Conservation (phyloP, 345 rosid species). For the Geranium rotundifolium region DNA sequence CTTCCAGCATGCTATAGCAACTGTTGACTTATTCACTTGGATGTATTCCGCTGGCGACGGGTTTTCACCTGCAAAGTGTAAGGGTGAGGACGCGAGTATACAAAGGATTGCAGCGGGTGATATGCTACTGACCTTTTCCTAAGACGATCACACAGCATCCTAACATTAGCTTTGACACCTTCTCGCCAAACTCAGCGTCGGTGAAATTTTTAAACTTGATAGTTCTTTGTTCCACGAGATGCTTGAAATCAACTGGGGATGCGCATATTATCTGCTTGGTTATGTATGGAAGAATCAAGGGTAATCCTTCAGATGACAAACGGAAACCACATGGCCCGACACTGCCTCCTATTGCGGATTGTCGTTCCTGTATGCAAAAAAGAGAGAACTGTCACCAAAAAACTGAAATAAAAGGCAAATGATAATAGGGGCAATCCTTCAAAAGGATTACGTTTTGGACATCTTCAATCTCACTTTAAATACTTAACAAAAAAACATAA, state of each 20-base stretch:
- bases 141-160: constrained; percentile 77
- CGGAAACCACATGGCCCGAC: constrained; percentile 66
- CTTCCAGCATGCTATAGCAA: constrained; percentile 95
- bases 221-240: constrained; percentile 65
- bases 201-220: constrained; percentile 61
- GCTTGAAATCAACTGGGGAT: constrained; percentile 61
- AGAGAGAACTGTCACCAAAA: not conserved
- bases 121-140: constrained; percentile 31
- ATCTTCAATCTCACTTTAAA: no score
- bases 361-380: constrained; percentile 47
- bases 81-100: not conserved
- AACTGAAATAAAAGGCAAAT: not conserved
- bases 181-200: constrained; percentile 49
- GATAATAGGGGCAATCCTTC: no score
- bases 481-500: no score
- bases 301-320: constrained; percentile 91
- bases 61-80: constrained; percentile 25
- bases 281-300: constrained; percentile 72
- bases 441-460: no score
- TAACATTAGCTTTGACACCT: constrained; percentile 60
- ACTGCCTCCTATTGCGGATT: constrained; percentile 68
- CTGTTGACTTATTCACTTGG: constrained; percentile 35
- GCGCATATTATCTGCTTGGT: constrained; percentile 70
- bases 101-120: not conserved
- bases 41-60: constrained; percentile 16